Evolutionary conservation across 441 rosid species (phyloP).

Genomic region (Mallotus japonicus): DNA sequence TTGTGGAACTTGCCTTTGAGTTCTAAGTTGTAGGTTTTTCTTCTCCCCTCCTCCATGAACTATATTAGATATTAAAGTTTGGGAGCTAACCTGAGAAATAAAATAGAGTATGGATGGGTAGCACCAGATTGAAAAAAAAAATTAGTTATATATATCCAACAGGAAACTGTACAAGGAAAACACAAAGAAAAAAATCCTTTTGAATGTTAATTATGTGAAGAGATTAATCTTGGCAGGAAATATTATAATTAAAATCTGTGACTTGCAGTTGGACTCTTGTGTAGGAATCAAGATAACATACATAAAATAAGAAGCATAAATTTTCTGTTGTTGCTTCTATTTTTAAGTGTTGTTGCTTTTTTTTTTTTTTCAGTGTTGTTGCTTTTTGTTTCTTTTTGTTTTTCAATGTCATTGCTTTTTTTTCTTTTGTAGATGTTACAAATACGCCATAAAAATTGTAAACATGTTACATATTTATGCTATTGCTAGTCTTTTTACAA

Average conservation of each 20-base stretch:
- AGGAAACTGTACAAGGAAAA: background rate
- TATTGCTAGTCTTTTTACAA: too few species aligned
- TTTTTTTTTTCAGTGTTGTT: too few species aligned
- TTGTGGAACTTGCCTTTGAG: background rate
- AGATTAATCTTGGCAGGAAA: background rate
- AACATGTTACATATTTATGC: too few species aligned
- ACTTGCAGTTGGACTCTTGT: background rate
- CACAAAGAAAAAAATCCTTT: background rate
- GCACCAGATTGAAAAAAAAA: background rate
- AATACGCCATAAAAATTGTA: too few species aligned
- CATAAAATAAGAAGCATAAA: background rate
- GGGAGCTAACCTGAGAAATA: background rate
- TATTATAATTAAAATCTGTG: background rate
- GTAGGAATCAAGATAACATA: background rate
- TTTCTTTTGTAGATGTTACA: too few species aligned
- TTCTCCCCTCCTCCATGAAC: background rate
- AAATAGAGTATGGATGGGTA: background rate
- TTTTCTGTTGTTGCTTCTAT: too few species aligned
- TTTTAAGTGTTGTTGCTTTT: too few species aligned
- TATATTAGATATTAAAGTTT: background rate
- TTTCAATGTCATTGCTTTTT: too few species aligned
- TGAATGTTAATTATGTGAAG: background rate
- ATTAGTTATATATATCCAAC: background rate
- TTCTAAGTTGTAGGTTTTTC: conserved; percentile 3
- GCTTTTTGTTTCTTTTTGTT: too few species aligned